Evolutionary conservation across 2,329 filamentous ascomycete genomes (phyloP), one percentile per base, ranked within the genome.

Genomic region (Calonectria fujianensis): DNA sequence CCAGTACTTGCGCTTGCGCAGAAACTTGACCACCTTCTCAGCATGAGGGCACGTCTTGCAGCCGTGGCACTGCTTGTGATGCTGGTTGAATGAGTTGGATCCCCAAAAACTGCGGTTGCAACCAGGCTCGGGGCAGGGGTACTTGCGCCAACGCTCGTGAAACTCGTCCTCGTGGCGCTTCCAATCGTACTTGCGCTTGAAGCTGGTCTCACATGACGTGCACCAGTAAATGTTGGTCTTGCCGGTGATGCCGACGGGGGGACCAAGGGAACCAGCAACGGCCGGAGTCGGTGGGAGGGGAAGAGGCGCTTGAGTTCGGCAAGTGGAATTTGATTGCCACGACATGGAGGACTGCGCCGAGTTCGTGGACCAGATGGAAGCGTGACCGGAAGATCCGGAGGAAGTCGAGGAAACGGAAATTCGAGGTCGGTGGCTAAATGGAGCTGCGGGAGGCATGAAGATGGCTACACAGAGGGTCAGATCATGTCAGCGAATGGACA

Each of bases 151-250:
- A 70, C 92, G 90, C 85, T 93, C 92, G 83, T 93, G 92, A 80
- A 93, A 93, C 83, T 93, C 91, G 79, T 93, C 92, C 82, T 94
- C 91, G 83, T 94, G 92, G 39, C 91, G 89, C 83, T 93, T 93
- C 92, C 90, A 94, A 82, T 93, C 91, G 76, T 92, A 92, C 81
- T 93, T 93, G 77, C 91, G 89, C 85, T 92, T 92, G 81, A 93
- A 92, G 59, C 91, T 92, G 64, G 92, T 92, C 82, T 93, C 91
- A 83, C 88, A 90, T 24, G 88, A 89, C 6, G 89, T 90, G 80
- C 89, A 90, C 89, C 89, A 90, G 82, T 90, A 90, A 35, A 89
- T 87, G 75, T 90, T 89, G 61, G 85, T 85, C 79, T 85, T 84
- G 70, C 79, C 83, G 67, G 80, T 78, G 48, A 77, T 81, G 71